Base-by-base conservation (phyloP, 176 grass and related monocot species). In the Poa annua region DNA sequence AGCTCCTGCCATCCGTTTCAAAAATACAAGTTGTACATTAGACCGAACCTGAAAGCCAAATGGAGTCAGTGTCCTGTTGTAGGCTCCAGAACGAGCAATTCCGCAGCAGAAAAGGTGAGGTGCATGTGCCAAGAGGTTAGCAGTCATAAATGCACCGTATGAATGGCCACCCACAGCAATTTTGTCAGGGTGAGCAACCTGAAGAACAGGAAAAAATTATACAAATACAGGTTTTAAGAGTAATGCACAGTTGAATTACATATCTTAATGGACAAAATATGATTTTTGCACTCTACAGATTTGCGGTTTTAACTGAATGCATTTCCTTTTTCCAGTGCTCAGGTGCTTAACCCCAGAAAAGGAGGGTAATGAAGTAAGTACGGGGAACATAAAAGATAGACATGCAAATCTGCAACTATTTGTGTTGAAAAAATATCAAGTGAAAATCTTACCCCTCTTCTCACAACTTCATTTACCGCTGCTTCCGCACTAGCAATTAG, bases 61-160 rank as follows among this genome's bases (percentile, higher is more conserved):
- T 67, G 91, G 89, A 90, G 94, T 97, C 50, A 92, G 75, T 56
- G 89, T 97, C 86, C 94, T 87, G 78, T 97, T 94, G 85, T 97
- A 97, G 69, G 94, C 94, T 88, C 91, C 94, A 54, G 94, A 97
- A 20, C 89, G 85, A 90, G 91, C 87, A 41, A 97, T 80, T n/a
- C 94, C 91, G 4, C 94, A 97, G 63, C 84, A 91, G 61, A 97
- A 97, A 81, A 97, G 89, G 85, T 96, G 96, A 32, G 96, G 81
- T 83, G 96, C 96, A 52, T 99, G 96, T 74, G 96, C 96, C 89
- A 99, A 90, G 33, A 99, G 91, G 86, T 99, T 99, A 78, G 93
- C 96, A 4, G 96, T 93, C 96, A 99, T 99, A 88, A 99, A 99
- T 86, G 96, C 93, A 73, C 96, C 96, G 48, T 99, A 99, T 60